A percentile compares a stretch with the other conserved stretches of the same genome.
These are phyloP conservation scores for Aspergillus haitiensis DNA, from an alignment of 495 filamentous ascomycete species.

Conservation along the genomic window DNA sequence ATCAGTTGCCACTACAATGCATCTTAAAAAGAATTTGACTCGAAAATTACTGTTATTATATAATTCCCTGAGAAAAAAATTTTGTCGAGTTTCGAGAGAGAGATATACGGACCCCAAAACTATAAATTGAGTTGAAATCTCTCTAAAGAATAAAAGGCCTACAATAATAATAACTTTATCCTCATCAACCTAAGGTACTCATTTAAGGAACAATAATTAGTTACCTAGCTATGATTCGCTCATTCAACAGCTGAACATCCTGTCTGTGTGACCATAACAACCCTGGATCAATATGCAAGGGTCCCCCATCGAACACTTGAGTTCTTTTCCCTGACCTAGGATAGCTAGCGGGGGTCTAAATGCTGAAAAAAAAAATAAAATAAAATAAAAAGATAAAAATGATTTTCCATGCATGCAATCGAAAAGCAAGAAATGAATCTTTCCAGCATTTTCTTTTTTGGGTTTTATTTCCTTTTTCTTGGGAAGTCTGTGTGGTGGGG, in stretches of 20 bases:
- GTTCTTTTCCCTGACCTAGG: not conserved
- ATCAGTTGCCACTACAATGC: not conserved
- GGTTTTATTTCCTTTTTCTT: too few relatives aligned
- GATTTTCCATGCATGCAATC: not conserved
- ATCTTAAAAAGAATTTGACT: not conserved
- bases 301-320: not conserved
- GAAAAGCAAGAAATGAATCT: too few relatives aligned
- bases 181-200: not conserved
- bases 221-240: not conserved
- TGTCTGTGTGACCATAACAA: not conserved
- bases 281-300: slow-evolving; percentile 1
- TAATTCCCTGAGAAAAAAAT: not conserved
- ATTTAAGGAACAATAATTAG: not conserved
- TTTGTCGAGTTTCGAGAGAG: not conserved
- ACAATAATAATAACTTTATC: not conserved
- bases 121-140: too few relatives aligned
- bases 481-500: too few relatives aligned
- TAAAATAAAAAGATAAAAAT: not conserved
- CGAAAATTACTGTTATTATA: not conserved
- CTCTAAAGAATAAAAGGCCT: too few relatives aligned
- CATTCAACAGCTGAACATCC: not conserved
- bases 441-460: too few relatives aligned
- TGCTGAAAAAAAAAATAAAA: not conserved
- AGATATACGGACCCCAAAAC: not conserved
- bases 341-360: not conserved